Conservation (phyloP, 108 stramenopile genomes). For the Craspedostauros australis region DNA sequence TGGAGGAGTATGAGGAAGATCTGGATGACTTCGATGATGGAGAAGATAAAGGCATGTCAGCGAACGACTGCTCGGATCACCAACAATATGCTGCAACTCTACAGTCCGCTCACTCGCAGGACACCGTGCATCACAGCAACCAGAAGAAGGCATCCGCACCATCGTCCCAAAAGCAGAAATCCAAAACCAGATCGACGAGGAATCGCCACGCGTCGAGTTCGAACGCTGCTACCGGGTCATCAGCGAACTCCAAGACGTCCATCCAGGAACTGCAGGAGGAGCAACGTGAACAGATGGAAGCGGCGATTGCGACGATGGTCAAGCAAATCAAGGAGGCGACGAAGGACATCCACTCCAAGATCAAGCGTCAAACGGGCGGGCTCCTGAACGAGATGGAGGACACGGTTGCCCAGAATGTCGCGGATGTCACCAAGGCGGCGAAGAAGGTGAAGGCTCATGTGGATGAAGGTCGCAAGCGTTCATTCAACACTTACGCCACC, state of each 20-base stretch:
- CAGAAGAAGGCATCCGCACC: no score
- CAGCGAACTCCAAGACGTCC: no score
- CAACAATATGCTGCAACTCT: no score
- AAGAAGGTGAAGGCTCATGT: slow-evolving; percentile 44
- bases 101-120: no score
- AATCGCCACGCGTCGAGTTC: no score
- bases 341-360: slow-evolving; percentile 47
- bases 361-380: slow-evolving; percentile 48
- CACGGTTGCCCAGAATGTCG: slow-evolving; percentile 55
- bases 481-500: slow-evolving; percentile 17
- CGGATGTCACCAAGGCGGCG: slow-evolving; percentile 43
- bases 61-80: no score
- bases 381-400: slow-evolving; percentile 59
- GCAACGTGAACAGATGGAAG: slow-evolving; percentile 73
- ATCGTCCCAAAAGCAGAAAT: no score
- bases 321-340: slow-evolving; percentile 62
- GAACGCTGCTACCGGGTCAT: no score
- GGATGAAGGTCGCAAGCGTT: background rate
- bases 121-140: no score
- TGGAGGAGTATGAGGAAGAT: background rate
- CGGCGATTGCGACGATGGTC: slow-evolving; percentile 62
- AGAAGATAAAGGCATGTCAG: no score
- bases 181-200: no score
- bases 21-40: no score
- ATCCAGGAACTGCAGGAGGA: slow-evolving; percentile 55